Evolutionary conservation across 2,329 filamentous ascomycete species (phyloP), one percentile per base, ranked within the genome.

Genomic region (Endothia cerciana): DNA sequence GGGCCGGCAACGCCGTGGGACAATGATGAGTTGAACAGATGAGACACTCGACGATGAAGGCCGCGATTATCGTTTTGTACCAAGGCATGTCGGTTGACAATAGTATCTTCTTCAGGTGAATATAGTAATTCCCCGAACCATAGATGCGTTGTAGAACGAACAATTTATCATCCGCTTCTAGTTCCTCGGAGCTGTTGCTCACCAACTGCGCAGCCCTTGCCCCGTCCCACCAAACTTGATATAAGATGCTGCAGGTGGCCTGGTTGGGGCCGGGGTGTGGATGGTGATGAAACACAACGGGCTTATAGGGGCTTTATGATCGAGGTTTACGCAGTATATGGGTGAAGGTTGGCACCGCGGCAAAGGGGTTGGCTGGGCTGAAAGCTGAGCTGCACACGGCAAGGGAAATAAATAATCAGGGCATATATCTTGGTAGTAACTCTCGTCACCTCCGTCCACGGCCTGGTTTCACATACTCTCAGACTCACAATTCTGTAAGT

Each of bases 21-120:
- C 22, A 25, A 15, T 49, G 4, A 28, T 51, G 13, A 51, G 4
- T 28, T 17, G 25, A 30, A 11, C 4, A 51, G 4, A 51, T 4
- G 11, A 51, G 47, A 1, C 47, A 0, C 13, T 17, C 15, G 11
- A 8, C 22, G 25, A 25, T 25, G 1, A 10, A 51, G 11, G 2
- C 6, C 4, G 17, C 8, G n/a, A 51, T 2, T 15, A 28, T 17
- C 17, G 1, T 15, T 0, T 17, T 30, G 47, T 7, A 17, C 28
- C 11, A 3, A 17, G 4, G 13, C 4, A 7, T 11, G 11, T 30
- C 1, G 3, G 5, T 1, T 30, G 1, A 17, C 13, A 17, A 2
- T 15, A 30, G 0, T 0, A 2, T 22, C n/a, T 0, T 8, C 41
- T 45, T 7, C 41, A 45, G 19, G 17, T 45, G 5, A 36, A 36